Conservation (phyloP, 2,329 filamentous ascomycete species). For the Colletotrichum navitas region DNA sequence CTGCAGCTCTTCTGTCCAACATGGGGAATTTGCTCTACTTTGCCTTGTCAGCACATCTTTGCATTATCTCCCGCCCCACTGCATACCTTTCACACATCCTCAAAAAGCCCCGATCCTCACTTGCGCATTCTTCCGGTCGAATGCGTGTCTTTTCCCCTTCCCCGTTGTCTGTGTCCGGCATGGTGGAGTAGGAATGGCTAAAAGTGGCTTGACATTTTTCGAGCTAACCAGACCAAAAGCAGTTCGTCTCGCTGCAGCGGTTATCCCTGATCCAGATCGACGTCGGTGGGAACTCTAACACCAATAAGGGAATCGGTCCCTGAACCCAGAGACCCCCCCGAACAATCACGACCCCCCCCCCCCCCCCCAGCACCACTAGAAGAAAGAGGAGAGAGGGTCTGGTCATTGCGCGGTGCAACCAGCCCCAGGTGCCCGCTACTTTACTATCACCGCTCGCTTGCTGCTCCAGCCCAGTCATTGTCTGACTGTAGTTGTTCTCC, state of each 20-base stretch:
- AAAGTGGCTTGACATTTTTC: conserved; percentile 38
- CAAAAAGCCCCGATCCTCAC: neutral
- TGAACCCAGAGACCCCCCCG: conserved; percentile 21
- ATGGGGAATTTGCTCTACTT: neutral
- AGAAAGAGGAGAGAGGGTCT: conserved; percentile 16
- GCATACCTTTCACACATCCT: neutral
- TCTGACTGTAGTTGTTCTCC: conserved; percentile 17
- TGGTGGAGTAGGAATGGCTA: conserved; percentile 38
- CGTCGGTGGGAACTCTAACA: conserved; percentile 42
- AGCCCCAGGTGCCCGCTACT: neutral
- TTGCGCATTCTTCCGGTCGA: neutral
- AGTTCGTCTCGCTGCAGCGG: conserved; percentile 34
- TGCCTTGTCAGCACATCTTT: conserved; percentile 7
- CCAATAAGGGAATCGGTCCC: conserved; percentile 39
- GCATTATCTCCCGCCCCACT: neutral
- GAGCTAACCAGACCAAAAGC: conserved; percentile 39
- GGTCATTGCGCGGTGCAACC: conserved; percentile 13
- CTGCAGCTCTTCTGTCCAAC: neutral
- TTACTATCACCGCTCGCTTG: neutral
- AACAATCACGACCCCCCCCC: conserved; percentile 18
- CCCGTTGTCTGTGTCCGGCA: conserved; percentile 33
- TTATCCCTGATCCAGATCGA: conserved; percentile 40
- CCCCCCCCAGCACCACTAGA: conserved; percentile 13
- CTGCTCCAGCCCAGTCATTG: conserved; percentile 1
- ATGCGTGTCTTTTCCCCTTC: conserved; percentile 17